phyloP scores from a whole-genome alignment of 2,329 filamentous ascomycete species.

The Beauveria asiatica region DNA sequence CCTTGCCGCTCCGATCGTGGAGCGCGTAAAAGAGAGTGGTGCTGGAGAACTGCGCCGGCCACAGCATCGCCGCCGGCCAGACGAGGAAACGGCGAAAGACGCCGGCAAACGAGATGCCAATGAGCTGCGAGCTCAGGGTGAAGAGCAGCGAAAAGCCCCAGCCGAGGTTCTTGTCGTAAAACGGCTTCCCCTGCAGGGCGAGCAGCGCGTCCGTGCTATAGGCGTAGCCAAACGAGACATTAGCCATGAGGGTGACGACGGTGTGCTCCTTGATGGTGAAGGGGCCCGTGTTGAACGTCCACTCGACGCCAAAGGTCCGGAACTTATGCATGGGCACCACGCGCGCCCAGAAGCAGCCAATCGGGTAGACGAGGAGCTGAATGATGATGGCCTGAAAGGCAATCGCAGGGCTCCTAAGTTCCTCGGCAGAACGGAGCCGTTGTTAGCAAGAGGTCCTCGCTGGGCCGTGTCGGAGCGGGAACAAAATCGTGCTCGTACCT shows the following conservation, averaged over 20 bases:
- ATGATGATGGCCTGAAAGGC: conserved; percentile 31
- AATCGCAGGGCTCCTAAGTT: conserved; percentile 24
- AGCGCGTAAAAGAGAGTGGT: conserved; percentile 38
- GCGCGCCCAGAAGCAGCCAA: conserved; percentile 35
- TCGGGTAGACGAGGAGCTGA: conserved; percentile 32
- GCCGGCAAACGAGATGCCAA: conserved; percentile 53
- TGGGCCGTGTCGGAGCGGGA: too few species aligned
- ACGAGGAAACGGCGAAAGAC: conserved; percentile 47
- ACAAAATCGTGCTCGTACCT: conserved; percentile 18
- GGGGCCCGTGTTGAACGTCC: conserved; percentile 38
- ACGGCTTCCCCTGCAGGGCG: conserved; percentile 33
- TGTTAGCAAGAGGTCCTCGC: neutral
- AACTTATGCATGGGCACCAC: conserved; percentile 32
- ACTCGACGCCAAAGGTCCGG: conserved; percentile 32
- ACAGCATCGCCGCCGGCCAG: conserved; percentile 54
- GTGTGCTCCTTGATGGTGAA: conserved; percentile 48
- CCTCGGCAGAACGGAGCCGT: neutral
- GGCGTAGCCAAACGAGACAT: conserved; percentile 38
- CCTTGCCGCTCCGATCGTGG: conserved; percentile 29
- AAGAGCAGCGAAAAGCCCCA: conserved; percentile 50
- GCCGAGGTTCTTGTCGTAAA: conserved; percentile 39
- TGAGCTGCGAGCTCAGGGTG: conserved; percentile 48
- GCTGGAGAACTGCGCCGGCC: conserved; percentile 43
- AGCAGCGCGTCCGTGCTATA: conserved; percentile 35
- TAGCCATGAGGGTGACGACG: conserved; percentile 46